Percentiles rank a stretch among this genome's conserved stretches.
Conservation (phyloP, 2,329 filamentous ascomycete genomes). For the Pestalotiopsis sp. region DNA sequence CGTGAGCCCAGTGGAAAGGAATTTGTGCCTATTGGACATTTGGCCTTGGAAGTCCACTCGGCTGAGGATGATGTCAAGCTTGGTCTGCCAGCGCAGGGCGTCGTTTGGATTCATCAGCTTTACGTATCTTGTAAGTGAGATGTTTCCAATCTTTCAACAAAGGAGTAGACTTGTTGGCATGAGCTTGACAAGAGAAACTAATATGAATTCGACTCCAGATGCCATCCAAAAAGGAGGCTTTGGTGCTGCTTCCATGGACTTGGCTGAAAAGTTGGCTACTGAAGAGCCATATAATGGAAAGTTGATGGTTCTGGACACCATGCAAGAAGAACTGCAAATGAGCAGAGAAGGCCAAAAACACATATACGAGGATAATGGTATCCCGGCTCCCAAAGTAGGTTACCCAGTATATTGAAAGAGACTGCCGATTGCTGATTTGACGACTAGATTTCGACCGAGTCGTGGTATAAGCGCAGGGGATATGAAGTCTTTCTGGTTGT, state of each 20-base stretch:
- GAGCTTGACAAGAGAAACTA: neutral
- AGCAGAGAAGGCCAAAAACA: conserved; percentile 23
- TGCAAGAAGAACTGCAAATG: conserved; percentile 31
- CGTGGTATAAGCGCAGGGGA: conserved; percentile 29
- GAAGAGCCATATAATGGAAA: conserved; percentile 35
- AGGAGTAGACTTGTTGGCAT: neutral
- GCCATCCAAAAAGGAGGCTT: conserved; percentile 38
- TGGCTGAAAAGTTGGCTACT: conserved; percentile 34
- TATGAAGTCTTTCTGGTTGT: conserved; percentile 25
- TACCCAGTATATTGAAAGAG: neutral
- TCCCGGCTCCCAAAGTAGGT: conserved; percentile 30
- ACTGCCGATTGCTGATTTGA: conserved; percentile 12
- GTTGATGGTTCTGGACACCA: conserved; percentile 39
- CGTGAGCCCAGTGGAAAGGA: conserved; percentile 30
- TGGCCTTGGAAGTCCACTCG: conserved; percentile 37
- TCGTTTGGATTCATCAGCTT: conserved; percentile 42
- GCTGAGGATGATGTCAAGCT: conserved; percentile 33
- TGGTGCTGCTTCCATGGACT: conserved; percentile 38
- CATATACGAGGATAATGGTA: conserved; percentile 30
- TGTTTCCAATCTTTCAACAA: neutral
- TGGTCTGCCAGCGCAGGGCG: conserved; percentile 31
- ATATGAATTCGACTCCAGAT: conserved; percentile 3
- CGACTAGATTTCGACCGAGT: conserved; percentile 27
- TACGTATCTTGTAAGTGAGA: conserved; percentile 38
- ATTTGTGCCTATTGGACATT: conserved; percentile 44